phyloP scores from a whole-genome alignment of 257 asterid species.

The Scutellaria baicalensis region DNA sequence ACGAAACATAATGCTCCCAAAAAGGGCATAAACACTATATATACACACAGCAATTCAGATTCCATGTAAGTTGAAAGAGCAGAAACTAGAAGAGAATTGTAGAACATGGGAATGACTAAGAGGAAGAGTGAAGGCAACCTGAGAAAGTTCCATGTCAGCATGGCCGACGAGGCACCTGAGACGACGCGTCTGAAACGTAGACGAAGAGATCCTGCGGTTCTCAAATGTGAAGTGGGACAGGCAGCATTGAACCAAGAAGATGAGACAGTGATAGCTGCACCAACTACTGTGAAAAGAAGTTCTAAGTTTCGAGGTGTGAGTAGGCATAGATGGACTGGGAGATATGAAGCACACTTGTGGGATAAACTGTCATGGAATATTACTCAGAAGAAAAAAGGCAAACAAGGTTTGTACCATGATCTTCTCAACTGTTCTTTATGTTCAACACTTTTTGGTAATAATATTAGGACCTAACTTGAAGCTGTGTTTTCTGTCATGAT shows the following conservation, averaged over 20 bases:
- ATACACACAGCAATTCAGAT: not conserved
- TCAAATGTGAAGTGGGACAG: too few relatives aligned
- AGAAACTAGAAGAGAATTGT: not conserved
- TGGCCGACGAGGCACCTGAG: slow-evolving; percentile 15
- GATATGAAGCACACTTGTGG: slow-evolving; percentile 57
- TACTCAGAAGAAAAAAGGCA: slow-evolving; percentile 51
- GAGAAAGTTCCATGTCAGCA: slow-evolving; percentile 14
- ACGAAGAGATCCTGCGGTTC: slow-evolving; percentile 30
- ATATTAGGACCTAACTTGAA: slow-evolving; percentile 13
- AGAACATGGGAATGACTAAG: slow-evolving; percentile 23
- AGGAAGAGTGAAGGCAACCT: slow-evolving; percentile 35
- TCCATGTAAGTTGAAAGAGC: not conserved
- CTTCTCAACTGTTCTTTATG: not conserved
- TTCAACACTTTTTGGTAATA: too few relatives aligned
- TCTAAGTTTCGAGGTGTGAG: slow-evolving; percentile 67
- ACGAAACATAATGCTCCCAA: slow-evolving; percentile 26
- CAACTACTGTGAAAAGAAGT: slow-evolving; percentile 60
- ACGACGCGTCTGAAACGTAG: slow-evolving; percentile 32
- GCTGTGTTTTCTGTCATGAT: slow-evolving; percentile 13
- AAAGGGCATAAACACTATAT: not conserved
- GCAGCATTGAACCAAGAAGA: slow-evolving; percentile 10
- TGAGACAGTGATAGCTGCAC: slow-evolving; percentile 6
- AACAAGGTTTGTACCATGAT: slow-evolving; percentile 28
- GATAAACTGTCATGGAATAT: slow-evolving; percentile 48
- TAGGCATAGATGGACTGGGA: slow-evolving; percentile 49